Evolutionary conservation across 2,329 filamentous ascomycete genomes (phyloP).

Genomic region (Exophiala alcalophila): DNA sequence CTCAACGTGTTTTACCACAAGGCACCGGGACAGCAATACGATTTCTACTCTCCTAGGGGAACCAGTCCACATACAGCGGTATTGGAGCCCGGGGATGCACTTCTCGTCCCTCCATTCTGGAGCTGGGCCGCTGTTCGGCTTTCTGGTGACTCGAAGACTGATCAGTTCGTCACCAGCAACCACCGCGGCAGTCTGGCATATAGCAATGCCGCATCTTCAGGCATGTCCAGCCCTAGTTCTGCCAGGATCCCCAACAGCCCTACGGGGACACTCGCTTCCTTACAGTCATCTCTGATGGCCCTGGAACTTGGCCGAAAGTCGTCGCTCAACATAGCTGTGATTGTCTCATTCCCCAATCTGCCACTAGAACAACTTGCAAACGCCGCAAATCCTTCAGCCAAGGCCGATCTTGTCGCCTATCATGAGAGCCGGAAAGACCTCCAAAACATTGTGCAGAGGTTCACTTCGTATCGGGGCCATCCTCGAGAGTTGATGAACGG

Average conservation of each 20-base stretch:
- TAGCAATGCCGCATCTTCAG: too few species aligned
- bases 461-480: slow-evolving; percentile 4
- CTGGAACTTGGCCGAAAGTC: too few species aligned
- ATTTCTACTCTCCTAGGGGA: slow-evolving; percentile 57
- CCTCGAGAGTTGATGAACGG: neutral
- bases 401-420: slow-evolving; percentile 77
- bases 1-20: slow-evolving; percentile 55
- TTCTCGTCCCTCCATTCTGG: slow-evolving; percentile 83
- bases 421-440: slow-evolving; percentile 74
- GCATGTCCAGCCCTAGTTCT: too few species aligned
- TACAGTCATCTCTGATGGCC: neutral
- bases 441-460: slow-evolving; percentile 53
- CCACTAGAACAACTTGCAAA: slow-evolving; percentile 60
- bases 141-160: too few species aligned
- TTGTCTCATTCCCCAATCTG: slow-evolving; percentile 78
- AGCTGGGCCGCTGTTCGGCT: slow-evolving; percentile 41
- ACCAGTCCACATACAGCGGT: slow-evolving; percentile 66
- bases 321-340: slow-evolving; percentile 69
- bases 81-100: slow-evolving; percentile 67
- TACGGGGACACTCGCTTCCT: neutral
- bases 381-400: slow-evolving; percentile 81
- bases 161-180: too few species aligned
- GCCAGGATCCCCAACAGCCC: neutral
- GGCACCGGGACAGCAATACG: slow-evolving; percentile 29
- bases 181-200: too few species aligned